Base-by-base conservation (phyloP, 441 rosid genomes). In the Adansonia gregorii region DNA sequence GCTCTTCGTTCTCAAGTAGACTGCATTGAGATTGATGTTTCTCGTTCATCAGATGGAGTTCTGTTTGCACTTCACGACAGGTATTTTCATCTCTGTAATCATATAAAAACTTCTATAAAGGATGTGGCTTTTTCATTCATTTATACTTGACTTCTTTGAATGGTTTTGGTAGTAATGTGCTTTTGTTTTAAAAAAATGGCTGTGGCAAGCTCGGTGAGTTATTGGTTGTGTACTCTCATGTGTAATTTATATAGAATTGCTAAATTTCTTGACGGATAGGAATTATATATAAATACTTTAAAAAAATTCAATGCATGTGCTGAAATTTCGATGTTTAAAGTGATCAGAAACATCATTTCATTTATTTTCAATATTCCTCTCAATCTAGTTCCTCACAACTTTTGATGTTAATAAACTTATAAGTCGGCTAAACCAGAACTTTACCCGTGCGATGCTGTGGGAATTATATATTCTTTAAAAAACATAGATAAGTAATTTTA, bases 1-100 rank as follows among this genome's bases (percentile, higher is more conserved):
- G 96, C 99, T 46, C 84, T 94, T 73, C 87, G 73, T 79, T 86
- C 97, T 69, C 88, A 83, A 72, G 99, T 89, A 77, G 97, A 94
- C 85, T 96, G 99, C 79, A 85, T 96, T 35, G 98, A 96, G 90
- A 87, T 96, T 77, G 99, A 94, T 85, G 90, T 94, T 66, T 96
- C 99, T 71, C 98, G 98, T 61, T 92, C 98, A 24, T 84, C 86
- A 64, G 99, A 94, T 85, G 98, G 98, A 81, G 88, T 87, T 77
- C 74, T 96, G 76, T 89, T 96, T 83, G 96, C 98, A 80, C 91
- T 96, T 7, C 98, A 94, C 76, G 96, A 94, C 78, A 93, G 99
- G 99, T 94, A 82, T 78, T 59, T 76, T 22, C 31, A 48, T 73
- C 78, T 63, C 20, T 35, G 46, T 41, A 60, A 43, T 27, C 3